Conservation (phyloP, 1,139 yeast genomes). For the Candida sp. region DNA sequence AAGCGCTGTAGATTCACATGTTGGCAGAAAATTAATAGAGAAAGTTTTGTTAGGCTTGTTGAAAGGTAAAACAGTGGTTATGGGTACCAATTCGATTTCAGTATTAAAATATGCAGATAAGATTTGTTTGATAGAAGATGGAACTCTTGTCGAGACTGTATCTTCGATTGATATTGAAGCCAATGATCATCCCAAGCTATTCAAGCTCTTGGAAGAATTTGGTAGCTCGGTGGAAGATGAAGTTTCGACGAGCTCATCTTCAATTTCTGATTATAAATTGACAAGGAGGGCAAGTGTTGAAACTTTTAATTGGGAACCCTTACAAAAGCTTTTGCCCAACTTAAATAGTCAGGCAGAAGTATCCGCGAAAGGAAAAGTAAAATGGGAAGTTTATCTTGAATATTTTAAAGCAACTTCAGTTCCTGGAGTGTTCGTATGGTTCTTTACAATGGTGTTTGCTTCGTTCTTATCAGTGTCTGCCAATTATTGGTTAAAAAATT, state of each 20-base stretch:
- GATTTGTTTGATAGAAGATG: conserved; percentile 22
- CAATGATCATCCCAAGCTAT: conserved; percentile 20
- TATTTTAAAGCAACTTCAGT: conserved; percentile 28
- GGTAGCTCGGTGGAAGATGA: conserved; percentile 9
- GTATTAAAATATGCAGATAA: conserved; percentile 25
- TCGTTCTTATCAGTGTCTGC: conserved; percentile 19
- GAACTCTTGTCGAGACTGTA: conserved; percentile 25
- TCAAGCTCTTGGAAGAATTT: conserved; percentile 20
- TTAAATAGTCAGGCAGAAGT: conserved; percentile 21
- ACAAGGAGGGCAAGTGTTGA: conserved; percentile 26
- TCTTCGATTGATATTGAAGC: conserved; percentile 14
- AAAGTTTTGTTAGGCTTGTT: conserved; percentile 29
- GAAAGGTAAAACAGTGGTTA: conserved; percentile 23
- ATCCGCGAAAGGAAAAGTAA: conserved; percentile 24
- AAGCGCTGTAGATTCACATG: conserved; percentile 95
- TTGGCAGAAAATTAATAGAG: conserved; percentile 65
- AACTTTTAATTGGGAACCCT: conserved; percentile 30
- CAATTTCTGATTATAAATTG: neutral
- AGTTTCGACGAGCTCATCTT: conserved; percentile 4
- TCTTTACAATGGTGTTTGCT: conserved; percentile 14
- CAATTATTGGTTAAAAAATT: conserved; percentile 24
- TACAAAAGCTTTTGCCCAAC: conserved; percentile 20
- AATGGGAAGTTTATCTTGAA: conserved; percentile 23
- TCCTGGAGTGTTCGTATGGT: conserved; percentile 19
- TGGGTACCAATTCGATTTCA: conserved; percentile 30